These are phyloP conservation scores for Marasmius sp. DNA, from an alignment of 1,284 basidiomycete genomes.

Conservation along the genomic window DNA sequence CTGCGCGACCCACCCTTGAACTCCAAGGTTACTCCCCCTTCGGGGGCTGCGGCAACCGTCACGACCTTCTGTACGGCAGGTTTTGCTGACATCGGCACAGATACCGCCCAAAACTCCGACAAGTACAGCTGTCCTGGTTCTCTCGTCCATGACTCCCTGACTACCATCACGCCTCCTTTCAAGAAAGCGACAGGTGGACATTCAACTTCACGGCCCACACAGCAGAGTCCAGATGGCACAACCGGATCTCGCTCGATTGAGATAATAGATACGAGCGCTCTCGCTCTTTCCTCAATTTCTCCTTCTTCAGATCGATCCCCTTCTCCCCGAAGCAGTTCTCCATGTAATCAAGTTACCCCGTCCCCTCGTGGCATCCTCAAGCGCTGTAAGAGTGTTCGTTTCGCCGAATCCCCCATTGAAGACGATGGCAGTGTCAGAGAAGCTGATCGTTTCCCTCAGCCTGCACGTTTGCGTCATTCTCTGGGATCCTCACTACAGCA, in stretches of 20 bases:
- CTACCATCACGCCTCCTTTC: background rate
- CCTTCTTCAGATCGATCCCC: slow-evolving; percentile 25
- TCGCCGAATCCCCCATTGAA: slow-evolving; percentile 31
- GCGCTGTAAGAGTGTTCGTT: slow-evolving; percentile 39
- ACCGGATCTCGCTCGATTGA: background rate
- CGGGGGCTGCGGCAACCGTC: background rate
- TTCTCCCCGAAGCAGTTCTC: slow-evolving; percentile 10
- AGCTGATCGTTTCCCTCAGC: background rate
- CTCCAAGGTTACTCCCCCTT: background rate
- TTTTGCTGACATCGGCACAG: background rate
- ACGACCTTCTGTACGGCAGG: background rate
- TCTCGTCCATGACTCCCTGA: background rate
- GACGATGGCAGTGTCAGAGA: background rate
- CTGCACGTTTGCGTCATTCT: slow-evolving; percentile 4
- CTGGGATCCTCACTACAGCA: background rate
- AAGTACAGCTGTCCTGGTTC: background rate
- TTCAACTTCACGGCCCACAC: background rate
- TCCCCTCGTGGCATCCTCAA: slow-evolving; percentile 38
- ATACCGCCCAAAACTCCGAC: background rate
- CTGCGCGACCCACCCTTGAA: background rate
- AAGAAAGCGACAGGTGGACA: background rate
- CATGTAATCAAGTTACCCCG: slow-evolving; percentile 15
- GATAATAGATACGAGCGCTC: background rate
- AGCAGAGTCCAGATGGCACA: background rate
- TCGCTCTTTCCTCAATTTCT: background rate